Base-by-base conservation (phyloP, 2,329 filamentous ascomycete genomes). In the Paecilomyces niveus region DNA sequence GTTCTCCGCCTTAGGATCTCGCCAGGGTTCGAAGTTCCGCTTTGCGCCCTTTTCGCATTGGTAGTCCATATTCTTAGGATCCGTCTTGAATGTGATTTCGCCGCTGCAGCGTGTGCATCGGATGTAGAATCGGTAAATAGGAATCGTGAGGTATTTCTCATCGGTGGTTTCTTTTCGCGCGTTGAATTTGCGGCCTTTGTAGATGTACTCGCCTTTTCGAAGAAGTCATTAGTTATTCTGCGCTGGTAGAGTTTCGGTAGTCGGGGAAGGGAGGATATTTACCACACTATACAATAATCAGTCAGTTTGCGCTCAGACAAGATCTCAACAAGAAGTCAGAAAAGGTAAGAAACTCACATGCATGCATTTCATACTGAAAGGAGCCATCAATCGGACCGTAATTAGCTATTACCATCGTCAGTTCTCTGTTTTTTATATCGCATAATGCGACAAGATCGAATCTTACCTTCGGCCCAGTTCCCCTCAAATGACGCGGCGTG, bases 121-220 rank as follows among this genome's bases (percentile, higher is more conserved):
- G 67, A 93, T 95, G 76, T 92, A 94, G 80, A 97, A 97, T 31
- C 89, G 85, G 76, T 88, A 94, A 63, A 96, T 92, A 61, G 90
- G 85, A 62, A 97, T 95, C 54, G 84, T 84, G 53, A 96, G 85
- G 77, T 99, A 99, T 65, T 88, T 89, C 68, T 97, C 89, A 21
- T 94, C 89, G 0, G 90, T 91, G 0, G 89, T 96, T 70, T 97
- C 92, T 70, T 99, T 99, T 35, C 90, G 84, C 2, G 91, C 89
- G 76, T 97, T 97, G 82, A 97, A 97, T 70, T 97, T 97, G 61
- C 92, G 85, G 0, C 92, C 92, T 67, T 91, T 90, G 81, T 95
- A 93, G 69, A 96, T 94, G 78, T 88, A 96, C 75, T 95, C 89
- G 68, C 26, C 26, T 29, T 29, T 29, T 29, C 26, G 26, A 29